phyloP scores from a whole-genome alignment of 2,329 filamentous ascomycete genomes.

The Apiospora aurea region DNA sequence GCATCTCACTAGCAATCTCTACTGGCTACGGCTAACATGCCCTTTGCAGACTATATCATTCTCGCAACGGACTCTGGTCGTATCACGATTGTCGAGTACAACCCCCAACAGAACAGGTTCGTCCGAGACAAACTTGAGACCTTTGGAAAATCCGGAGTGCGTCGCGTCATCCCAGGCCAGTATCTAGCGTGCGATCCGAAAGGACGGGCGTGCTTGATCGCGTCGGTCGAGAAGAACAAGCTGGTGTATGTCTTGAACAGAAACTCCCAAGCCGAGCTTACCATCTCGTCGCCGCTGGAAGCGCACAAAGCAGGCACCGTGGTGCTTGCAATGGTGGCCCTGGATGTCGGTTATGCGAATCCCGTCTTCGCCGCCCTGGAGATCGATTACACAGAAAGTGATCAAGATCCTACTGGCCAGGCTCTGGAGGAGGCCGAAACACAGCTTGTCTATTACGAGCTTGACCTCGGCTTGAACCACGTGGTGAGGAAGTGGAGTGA shows the following conservation, averaged over 20 bases:
- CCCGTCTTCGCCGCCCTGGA: conserved; percentile 96
- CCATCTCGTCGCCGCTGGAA: conserved; percentile 95
- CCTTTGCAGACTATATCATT: conserved; percentile 84
- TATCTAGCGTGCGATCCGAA: conserved; percentile 96
- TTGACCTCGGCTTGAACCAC: conserved; percentile 95
- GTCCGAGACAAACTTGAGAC: conserved; percentile 93
- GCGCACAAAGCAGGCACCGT: conserved; percentile 92
- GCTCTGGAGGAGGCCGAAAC: conserved; percentile 86
- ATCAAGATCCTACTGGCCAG: conserved; percentile 87
- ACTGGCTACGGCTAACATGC: conserved; percentile 33
- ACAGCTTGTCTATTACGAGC: conserved; percentile 93
- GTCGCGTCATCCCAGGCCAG: conserved; percentile 92
- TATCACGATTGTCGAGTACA: conserved; percentile 92
- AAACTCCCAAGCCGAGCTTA: conserved; percentile 91
- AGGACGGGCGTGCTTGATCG: conserved; percentile 91
- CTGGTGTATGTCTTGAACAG: conserved; percentile 98
- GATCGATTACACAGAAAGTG: conserved; percentile 88
- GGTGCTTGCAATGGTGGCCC: conserved; percentile 83
- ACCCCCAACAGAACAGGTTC: conserved; percentile 85
- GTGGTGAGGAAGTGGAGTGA: conserved; percentile 98
- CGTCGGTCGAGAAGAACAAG: conserved; percentile 98
- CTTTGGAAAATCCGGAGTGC: conserved; percentile 95
- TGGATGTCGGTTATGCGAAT: conserved; percentile 97
- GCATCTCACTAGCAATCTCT: conserved; percentile 21
- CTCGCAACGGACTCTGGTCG: conserved; percentile 95